Evolutionary conservation across 1,284 basidiomycete species (phyloP).

Genomic region (Cryptococcus amylolentus): DNA sequence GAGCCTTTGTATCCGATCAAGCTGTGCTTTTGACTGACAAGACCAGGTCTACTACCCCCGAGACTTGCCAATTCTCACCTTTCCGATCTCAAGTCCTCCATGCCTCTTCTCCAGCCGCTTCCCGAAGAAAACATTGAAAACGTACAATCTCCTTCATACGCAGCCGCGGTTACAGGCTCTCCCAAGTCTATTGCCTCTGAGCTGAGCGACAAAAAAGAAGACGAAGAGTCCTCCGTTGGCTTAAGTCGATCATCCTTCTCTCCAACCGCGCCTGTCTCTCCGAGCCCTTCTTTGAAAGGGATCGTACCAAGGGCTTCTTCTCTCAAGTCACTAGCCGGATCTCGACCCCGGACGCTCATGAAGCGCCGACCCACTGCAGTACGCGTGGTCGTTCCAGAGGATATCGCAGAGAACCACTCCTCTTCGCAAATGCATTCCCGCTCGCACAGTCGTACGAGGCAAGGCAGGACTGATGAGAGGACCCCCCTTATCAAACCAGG

Average conservation of each 20-base stretch:
- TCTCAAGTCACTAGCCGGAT: background rate
- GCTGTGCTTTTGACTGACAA: background rate
- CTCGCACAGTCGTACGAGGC: background rate
- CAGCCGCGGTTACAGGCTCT: slow-evolving; percentile 2
- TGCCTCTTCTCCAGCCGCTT: background rate
- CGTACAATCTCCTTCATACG: background rate
- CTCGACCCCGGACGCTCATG: background rate
- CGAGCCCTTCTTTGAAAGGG: slow-evolving; percentile 3
- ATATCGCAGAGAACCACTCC: background rate
- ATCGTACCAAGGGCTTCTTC: background rate
- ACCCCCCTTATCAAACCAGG: slow-evolving; percentile 47
- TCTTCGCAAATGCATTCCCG: background rate
- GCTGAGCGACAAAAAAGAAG: background rate
- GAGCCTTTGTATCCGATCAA: slow-evolving; percentile 1
- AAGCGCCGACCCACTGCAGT: slow-evolving; percentile 41
- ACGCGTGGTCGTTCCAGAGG: slow-evolving; percentile 21
- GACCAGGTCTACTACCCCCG: slow-evolving; percentile 33
- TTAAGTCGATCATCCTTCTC: background rate
- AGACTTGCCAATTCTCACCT: slow-evolving; percentile 27
- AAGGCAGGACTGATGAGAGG: slow-evolving; percentile 22
- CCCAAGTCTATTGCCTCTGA: background rate
- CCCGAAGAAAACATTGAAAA: background rate
- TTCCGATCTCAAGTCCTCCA: slow-evolving; percentile 9
- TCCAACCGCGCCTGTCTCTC: background rate
- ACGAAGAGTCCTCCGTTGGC: slow-evolving; percentile 14